These are phyloP conservation scores for Candida odintsovae DNA, from an alignment of 805 yeast genomes.

Conservation along the genomic window DNA sequence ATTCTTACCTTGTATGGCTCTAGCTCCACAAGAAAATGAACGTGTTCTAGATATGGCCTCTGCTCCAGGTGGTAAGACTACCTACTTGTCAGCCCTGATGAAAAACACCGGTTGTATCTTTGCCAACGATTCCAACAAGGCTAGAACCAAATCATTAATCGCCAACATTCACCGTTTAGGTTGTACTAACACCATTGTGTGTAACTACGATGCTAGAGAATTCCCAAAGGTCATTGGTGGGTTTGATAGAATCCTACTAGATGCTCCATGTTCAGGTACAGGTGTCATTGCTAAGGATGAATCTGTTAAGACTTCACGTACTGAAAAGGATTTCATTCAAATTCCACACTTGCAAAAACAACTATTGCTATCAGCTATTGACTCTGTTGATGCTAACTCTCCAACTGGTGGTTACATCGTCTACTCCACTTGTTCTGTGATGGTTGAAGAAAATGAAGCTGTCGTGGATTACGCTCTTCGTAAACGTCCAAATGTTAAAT, in stretches of 20 bases:
- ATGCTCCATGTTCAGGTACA: constrained; percentile 99
- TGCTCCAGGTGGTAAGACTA: constrained; percentile 98
- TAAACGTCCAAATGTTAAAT: constrained; percentile 92
- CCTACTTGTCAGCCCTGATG: constrained; percentile 93
- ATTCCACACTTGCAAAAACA: constrained; percentile 97
- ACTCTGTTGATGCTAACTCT: constrained; percentile 91
- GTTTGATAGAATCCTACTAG: constrained; percentile 87
- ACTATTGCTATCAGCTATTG: constrained; percentile 88
- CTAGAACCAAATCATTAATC: constrained; percentile 91
- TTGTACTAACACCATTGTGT: constrained; percentile 92
- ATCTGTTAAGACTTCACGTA: constrained; percentile 86
- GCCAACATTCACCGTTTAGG: constrained; percentile 98
- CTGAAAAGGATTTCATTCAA: constrained; percentile 93
- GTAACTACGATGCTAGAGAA: constrained; percentile 97
- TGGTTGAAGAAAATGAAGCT: constrained; percentile 97
- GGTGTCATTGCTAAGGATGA: constrained; percentile 99
- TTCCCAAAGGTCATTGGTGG: constrained; percentile 98
- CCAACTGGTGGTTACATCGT: constrained; percentile 91
- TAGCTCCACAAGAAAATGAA: constrained; percentile 96
- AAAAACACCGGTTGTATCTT: constrained; percentile 96
- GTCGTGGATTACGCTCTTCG: constrained; percentile 97
- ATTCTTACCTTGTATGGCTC: constrained; percentile 95
- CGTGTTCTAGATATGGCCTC: constrained; percentile 98
- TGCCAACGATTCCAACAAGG: constrained; percentile 95
- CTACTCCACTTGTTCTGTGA: constrained; percentile 96